These are phyloP conservation scores for Powellomyces hirtus DNA, from an alignment of 192 early-diverging fungal genomes.

Conservation along the genomic window DNA sequence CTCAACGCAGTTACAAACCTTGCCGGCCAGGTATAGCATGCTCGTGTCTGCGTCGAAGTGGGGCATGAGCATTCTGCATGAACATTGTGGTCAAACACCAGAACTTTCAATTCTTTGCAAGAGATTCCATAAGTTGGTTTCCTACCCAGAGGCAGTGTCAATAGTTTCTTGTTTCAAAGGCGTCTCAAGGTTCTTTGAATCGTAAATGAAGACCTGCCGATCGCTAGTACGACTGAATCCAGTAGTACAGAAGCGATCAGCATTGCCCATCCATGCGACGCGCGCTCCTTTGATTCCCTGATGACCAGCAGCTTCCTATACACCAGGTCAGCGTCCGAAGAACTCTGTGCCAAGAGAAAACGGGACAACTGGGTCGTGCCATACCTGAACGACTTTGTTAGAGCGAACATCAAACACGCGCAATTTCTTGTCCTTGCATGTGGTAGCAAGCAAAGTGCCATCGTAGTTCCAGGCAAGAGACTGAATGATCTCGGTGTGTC, in stretches of 20 bases:
- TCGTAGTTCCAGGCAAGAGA: slow-evolving; percentile 87
- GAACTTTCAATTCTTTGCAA: neutral
- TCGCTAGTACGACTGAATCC: slow-evolving; percentile 92
- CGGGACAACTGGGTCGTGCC: neutral
- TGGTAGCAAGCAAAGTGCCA: slow-evolving; percentile 80
- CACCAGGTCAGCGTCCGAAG: neutral
- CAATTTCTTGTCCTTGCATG: slow-evolving; percentile 95
- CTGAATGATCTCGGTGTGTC: slow-evolving; percentile 89
- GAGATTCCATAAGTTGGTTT: neutral
- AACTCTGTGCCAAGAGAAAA: too few species aligned
- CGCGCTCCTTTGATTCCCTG: slow-evolving; percentile 96
- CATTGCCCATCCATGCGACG: slow-evolving; percentile 83
- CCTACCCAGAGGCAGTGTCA: slow-evolving; percentile 85
- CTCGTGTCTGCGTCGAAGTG: slow-evolving; percentile 89
- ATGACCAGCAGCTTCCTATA: slow-evolving; percentile 77
- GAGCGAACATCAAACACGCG: slow-evolving; percentile 91
- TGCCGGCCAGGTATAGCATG: slow-evolving; percentile 93
- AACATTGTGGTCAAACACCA: neutral
- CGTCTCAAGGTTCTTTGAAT: slow-evolving; percentile 60
- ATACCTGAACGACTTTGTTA: slow-evolving; percentile 68
- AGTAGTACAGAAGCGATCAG: slow-evolving; percentile 79
- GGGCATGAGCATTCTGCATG: slow-evolving; percentile 83
- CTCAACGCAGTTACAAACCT: slow-evolving; percentile 56
- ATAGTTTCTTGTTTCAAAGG: slow-evolving; percentile 76
- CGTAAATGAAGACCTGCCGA: slow-evolving; percentile 94